These are phyloP conservation scores for Dalbergia cochinchinensis DNA, from an alignment of 306 rosid genomes.

Conservation along the genomic window DNA sequence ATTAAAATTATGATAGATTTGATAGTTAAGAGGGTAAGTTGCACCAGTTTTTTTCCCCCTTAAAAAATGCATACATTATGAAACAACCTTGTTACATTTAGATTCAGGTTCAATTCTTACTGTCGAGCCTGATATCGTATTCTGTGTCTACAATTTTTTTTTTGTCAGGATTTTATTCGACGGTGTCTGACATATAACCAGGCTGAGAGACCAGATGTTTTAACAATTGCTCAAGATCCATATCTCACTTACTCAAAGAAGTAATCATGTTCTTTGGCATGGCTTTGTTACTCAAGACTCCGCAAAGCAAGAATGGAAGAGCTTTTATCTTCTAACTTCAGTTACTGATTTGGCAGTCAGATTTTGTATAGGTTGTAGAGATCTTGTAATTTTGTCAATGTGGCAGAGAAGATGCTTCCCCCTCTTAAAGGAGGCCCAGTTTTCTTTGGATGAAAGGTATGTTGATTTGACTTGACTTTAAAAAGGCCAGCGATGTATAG, in stretches of 20 bases:
- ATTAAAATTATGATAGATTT: constrained; percentile 11
- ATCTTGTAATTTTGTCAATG: constrained; percentile 45
- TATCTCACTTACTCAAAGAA: constrained; percentile 86
- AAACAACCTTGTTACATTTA: neutral
- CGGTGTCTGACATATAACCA: constrained; percentile 93
- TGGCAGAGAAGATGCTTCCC: constrained; percentile 40
- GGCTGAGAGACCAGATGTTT: constrained; percentile 93
- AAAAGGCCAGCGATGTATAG: constrained; percentile 49
- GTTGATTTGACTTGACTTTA: constrained; percentile 42
- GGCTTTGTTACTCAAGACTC: constrained; percentile 31
- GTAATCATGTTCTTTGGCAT: constrained; percentile 47
- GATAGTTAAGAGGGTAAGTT: neutral
- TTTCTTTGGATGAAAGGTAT: constrained; percentile 29
- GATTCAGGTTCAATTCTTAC: constrained; percentile 11
- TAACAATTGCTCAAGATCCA: constrained; percentile 88
- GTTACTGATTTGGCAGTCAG: constrained; percentile 39
- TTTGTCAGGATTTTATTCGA: constrained; percentile 81
- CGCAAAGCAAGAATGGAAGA: constrained; percentile 26
- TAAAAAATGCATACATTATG: neutral
- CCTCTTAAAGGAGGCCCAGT: constrained; percentile 31
- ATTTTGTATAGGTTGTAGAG: constrained; percentile 70
- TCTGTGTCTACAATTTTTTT: neutral
- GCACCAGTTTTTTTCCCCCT: neutral
- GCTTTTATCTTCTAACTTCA: constrained; percentile 48
- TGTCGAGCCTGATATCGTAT: constrained; percentile 31